Evolutionary conservation across 495 filamentous ascomycete genomes (phyloP).

Genomic region (Bathelium albidoporum): DNA sequence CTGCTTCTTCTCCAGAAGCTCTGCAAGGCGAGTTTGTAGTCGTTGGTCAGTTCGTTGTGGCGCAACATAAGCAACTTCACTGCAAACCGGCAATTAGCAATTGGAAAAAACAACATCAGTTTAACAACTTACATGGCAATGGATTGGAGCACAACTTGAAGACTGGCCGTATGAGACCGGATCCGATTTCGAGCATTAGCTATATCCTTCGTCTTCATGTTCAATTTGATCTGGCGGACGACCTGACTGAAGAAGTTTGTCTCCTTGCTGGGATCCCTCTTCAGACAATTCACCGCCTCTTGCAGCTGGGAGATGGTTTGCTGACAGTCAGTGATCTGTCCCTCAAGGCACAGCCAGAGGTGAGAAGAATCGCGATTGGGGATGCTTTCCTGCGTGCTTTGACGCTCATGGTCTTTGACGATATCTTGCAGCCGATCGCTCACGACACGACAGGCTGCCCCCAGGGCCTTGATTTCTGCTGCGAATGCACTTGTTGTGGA

Average conservation of each 20-base stretch:
- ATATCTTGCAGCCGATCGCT: background rate
- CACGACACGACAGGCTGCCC: background rate
- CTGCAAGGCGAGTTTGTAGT: background rate
- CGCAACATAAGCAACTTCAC: background rate
- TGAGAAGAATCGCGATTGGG: background rate
- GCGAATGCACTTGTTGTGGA: background rate
- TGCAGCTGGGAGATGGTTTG: background rate
- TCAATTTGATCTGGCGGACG: background rate
- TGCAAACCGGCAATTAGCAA: background rate
- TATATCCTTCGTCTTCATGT: background rate
- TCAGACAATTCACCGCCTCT: background rate
- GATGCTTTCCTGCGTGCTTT: background rate
- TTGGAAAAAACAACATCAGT: background rate
- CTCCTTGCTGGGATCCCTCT: background rate
- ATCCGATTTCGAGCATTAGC: background rate
- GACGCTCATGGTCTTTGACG: background rate
- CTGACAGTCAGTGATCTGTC: background rate
- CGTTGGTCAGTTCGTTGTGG: background rate
- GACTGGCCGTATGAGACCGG: background rate
- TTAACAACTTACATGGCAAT: background rate
- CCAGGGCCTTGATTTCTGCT: background rate
- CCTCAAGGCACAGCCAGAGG: background rate
- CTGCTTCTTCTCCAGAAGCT: background rate
- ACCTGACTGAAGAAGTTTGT: background rate
- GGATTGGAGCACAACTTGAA: background rate